Evolutionary conservation across 148 eudicot genomes (phyloP).

Genomic region (Cornus controversa): DNA sequence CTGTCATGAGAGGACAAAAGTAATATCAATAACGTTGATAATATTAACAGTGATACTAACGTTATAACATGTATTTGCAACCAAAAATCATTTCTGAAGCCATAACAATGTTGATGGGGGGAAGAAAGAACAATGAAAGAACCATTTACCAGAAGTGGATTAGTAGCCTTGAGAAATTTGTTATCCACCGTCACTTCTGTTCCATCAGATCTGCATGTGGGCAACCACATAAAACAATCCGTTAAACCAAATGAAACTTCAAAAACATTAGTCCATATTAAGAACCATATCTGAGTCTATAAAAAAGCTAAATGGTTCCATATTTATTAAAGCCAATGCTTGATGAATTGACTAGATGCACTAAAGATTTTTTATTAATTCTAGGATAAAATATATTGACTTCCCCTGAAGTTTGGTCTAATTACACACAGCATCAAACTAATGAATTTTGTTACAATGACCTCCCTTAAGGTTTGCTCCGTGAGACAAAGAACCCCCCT

Average conservation of each 20-base stretch:
- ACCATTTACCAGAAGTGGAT: constrained; percentile 71
- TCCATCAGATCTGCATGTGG: constrained; percentile 74
- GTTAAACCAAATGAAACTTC: neutral
- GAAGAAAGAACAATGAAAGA: neutral
- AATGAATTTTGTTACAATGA: too few species aligned
- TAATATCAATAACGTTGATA: neutral
- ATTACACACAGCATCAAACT: too few species aligned
- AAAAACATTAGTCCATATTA: neutral
- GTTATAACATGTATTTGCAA: neutral
- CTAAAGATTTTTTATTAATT: too few species aligned
- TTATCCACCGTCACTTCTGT: constrained; percentile 78
- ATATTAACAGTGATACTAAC: neutral
- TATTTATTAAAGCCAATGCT: neutral
- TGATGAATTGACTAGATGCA: too few species aligned
- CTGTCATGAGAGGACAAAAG: constrained; percentile 46
- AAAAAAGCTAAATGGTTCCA: neutral
- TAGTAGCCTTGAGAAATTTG: constrained; percentile 75
- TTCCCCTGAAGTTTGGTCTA: too few species aligned
- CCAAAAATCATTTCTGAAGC: neutral
- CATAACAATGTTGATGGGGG: neutral
- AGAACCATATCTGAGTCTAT: neutral
- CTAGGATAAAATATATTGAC: too few species aligned
- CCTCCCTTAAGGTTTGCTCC: too few species aligned
- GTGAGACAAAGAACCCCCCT: too few species aligned
- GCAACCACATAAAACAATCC: constrained; percentile 2